These are phyloP conservation scores for Cladophialophora exuberans DNA, from an alignment of 2,329 filamentous ascomycete genomes.

Conservation along the genomic window DNA sequence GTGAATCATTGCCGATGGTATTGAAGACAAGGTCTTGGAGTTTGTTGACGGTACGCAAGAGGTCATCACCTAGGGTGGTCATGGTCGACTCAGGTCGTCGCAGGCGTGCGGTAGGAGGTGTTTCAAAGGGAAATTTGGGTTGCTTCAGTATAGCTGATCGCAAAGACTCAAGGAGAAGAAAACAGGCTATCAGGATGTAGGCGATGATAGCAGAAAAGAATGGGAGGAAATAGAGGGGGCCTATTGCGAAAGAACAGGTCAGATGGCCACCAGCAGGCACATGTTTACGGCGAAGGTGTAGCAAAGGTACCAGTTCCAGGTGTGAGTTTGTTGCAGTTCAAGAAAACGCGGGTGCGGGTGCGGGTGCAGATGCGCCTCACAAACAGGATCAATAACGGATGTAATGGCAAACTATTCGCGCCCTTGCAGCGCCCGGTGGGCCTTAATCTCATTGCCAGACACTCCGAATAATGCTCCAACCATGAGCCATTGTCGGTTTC, in stretches of 20 bases:
- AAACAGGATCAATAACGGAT: neutral
- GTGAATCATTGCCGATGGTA: constrained; percentile 97
- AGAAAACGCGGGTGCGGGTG: constrained; percentile 14
- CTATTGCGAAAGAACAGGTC: constrained; percentile 8
- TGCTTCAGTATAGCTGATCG: constrained; percentile 3
- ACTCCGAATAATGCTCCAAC: neutral
- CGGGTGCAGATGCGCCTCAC: constrained; percentile 8
- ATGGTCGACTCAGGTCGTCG: constrained; percentile 53
- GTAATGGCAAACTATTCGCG: neutral
- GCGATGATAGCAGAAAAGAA: constrained; percentile 1
- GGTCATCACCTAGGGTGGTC: constrained; percentile 93
- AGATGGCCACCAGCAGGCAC: constrained; percentile 21
- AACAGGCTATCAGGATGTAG: neutral
- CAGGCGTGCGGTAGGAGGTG: constrained; percentile 6
- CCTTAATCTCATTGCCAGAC: too few species aligned
- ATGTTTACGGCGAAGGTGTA: constrained; percentile 19
- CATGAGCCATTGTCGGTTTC: neutral
- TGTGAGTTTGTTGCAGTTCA: neutral
- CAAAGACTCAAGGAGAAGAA: neutral
- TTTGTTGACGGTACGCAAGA: constrained; percentile 95
- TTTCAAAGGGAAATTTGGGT: constrained; percentile 23
- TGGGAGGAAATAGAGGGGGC: neutral
- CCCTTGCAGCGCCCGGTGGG: too few species aligned
- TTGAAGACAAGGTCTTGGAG: constrained; percentile 99
- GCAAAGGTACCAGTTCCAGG: neutral